Conservation (phyloP, 257 asterid species). For the Orobanche coerulescens region DNA sequence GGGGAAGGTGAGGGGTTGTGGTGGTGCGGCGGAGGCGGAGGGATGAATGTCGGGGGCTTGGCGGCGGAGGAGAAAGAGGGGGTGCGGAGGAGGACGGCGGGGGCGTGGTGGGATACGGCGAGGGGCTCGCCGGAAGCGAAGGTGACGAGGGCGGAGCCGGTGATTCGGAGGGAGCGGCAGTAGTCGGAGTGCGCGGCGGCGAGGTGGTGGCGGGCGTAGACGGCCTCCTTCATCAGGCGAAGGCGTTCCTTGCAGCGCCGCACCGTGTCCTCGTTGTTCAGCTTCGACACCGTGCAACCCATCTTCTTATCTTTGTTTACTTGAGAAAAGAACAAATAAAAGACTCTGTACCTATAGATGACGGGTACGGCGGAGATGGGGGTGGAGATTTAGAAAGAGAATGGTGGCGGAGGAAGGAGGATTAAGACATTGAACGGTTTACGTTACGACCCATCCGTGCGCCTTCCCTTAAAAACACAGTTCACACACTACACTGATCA, state of each 20-base stretch:
- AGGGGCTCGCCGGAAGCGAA: constrained; percentile 91
- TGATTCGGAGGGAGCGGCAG: constrained; percentile 77
- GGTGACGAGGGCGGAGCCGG: constrained; percentile 76
- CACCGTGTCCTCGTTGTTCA: constrained; percentile 93
- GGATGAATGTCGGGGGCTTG: constrained; percentile 22
- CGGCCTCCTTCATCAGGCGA: constrained; percentile 83
- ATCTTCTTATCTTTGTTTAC: constrained; percentile 17
- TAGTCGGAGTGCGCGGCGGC: constrained; percentile 95
- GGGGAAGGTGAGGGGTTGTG: constrained; percentile 38
- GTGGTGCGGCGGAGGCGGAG: constrained; percentile 26
- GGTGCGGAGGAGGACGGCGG: constrained; percentile 71
- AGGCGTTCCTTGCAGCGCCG: constrained; percentile 99
- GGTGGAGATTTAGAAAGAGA: constrained; percentile 25
- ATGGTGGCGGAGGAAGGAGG: constrained; percentile 22
- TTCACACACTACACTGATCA: constrained; percentile 18
- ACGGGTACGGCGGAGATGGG: constrained; percentile 10
- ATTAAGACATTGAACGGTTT: constrained; percentile 19
- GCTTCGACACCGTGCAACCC: constrained; percentile 97
- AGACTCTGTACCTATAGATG: background rate
- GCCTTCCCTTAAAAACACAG: constrained; percentile 8
- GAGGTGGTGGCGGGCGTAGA: constrained; percentile 84
- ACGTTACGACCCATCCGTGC: constrained; percentile 32
- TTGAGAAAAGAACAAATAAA: too few species aligned
- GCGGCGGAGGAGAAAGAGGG: constrained; percentile 39
- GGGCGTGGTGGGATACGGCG: constrained; percentile 70